Percentiles rank a stretch among this genome's conserved stretches.
Evolutionary conservation across 129 eudicot species (phyloP).

Genomic region (Artemisia annua): DNA sequence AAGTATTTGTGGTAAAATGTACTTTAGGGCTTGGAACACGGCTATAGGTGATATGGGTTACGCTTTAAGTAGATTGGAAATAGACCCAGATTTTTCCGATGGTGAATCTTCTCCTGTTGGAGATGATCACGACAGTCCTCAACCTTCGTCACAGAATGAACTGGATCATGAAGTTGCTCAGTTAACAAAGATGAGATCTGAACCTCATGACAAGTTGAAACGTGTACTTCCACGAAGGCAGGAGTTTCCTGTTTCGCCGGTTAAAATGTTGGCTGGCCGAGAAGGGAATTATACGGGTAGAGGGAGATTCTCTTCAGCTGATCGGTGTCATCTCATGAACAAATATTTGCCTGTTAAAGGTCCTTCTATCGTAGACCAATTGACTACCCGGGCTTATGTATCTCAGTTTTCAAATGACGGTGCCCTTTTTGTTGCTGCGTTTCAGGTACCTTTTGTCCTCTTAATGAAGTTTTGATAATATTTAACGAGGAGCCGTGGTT

Average conservation of each 20-base stretch:
- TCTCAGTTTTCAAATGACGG: constrained; percentile 92
- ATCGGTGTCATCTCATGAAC: constrained; percentile 66
- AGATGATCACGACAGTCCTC: constrained; percentile 23
- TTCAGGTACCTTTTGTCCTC: constrained; percentile 59
- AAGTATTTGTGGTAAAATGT: constrained; percentile 39
- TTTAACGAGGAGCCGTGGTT: not conserved
- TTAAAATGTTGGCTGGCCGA: constrained; percentile 81
- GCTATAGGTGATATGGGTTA: constrained; percentile 64
- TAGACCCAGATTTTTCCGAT: constrained; percentile 53
- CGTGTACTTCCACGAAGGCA: constrained; percentile 44
- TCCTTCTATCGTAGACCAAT: constrained; percentile 72
- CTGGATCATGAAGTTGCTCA: constrained; percentile 81
- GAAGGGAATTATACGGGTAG: constrained; percentile 81
- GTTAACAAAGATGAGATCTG: constrained; percentile 58
- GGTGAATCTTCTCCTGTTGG: constrained; percentile 41
- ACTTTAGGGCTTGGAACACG: constrained; percentile 38
- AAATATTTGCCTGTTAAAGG: constrained; percentile 72
- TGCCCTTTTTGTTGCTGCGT: constrained; percentile 84
- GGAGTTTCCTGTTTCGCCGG: constrained; percentile 54
- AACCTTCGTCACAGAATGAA: constrained; percentile 17
- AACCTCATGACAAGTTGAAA: constrained; percentile 59
- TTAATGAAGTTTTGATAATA: not conserved
- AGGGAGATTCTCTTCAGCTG: constrained; percentile 78
- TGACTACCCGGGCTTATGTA: constrained; percentile 77
- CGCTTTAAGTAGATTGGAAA: constrained; percentile 61